Conservation (phyloP, 306 rosid species). For the Citrullus colocynthis region DNA sequence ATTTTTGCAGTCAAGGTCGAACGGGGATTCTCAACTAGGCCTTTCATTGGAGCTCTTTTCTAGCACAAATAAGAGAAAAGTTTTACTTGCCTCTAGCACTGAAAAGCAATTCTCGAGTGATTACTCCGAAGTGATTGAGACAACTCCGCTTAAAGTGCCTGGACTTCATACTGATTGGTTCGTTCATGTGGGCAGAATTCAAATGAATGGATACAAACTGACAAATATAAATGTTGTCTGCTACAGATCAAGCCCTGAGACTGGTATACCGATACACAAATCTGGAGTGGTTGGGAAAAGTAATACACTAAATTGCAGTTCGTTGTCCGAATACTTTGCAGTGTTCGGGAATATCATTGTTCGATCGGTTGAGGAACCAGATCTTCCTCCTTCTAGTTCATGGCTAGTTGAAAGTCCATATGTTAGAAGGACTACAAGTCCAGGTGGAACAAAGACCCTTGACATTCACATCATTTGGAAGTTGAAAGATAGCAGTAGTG, state of each 20-base stretch:
- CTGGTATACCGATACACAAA: constrained; percentile 1
- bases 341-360: constrained; percentile 59
- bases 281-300: constrained; percentile 11
- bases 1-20: constrained; percentile 55
- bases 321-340: constrained; percentile 34
- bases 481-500: constrained; percentile 26
- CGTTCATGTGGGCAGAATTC: constrained; percentile 29
- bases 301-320: background rate
- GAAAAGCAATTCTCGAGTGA: constrained; percentile 22
- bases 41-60: constrained; percentile 48
- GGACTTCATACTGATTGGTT: constrained; percentile 44
- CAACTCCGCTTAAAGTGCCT: constrained; percentile 16
- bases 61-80: constrained; percentile 10
- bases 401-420: constrained; percentile 50
- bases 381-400: constrained; percentile 33
- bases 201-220: constrained; percentile 42
- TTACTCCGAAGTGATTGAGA: constrained; percentile 29
- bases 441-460: constrained; percentile 36
- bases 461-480: constrained; percentile 59
- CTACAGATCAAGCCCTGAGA: constrained; percentile 28
- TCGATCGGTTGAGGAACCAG: constrained; percentile 19
- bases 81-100: constrained; percentile 24
- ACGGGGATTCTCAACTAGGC: constrained; percentile 50
- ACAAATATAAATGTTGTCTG: constrained; percentile 49
- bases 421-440: constrained; percentile 36